Conservation (phyloP, 805 yeast genomes). For the Saturnispora zaruensis region DNA sequence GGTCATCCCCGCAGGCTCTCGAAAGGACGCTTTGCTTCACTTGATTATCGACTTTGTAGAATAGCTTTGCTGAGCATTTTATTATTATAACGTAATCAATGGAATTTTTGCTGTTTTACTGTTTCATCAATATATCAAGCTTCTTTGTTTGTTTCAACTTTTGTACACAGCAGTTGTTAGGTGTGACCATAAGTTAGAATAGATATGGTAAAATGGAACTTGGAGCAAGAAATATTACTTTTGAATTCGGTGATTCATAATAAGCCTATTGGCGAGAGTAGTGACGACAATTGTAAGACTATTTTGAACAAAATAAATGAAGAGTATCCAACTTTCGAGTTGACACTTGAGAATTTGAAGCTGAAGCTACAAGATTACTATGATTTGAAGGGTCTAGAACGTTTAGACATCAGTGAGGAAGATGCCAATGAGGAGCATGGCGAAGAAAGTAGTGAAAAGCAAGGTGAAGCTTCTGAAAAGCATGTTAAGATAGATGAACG, state of each 20-base stretch:
- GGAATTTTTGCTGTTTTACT: background rate
- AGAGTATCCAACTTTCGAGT: conserved; percentile 14
- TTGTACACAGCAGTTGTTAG: background rate
- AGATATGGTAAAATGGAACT: conserved; percentile 17
- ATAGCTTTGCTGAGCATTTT: background rate
- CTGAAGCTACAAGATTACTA: conserved; percentile 20
- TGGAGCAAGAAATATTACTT: conserved; percentile 18
- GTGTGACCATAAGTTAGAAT: no score
- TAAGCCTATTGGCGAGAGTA: conserved; percentile 24
- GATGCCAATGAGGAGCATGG: background rate
- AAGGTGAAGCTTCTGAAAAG: background rate
- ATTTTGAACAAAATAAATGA: conserved; percentile 17
- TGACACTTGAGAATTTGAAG: conserved; percentile 14
- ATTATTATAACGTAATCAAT: background rate
- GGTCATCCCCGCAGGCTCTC: conserved; percentile 30
- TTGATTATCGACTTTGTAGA: conserved; percentile 28
- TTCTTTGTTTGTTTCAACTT: background rate
- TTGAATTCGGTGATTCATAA: conserved; percentile 22
- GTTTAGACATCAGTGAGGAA: conserved; percentile 11
- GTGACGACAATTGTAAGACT: conserved; percentile 11
- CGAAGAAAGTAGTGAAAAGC: background rate
- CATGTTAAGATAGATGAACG: conserved; percentile 3
- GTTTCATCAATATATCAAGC: background rate
- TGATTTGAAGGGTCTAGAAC: conserved; percentile 23
- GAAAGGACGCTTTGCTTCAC: conserved; percentile 36